A percentile compares a stretch with the other conserved stretches of the same genome.
phyloP scores from a whole-genome alignment of 306 rosid genomes.

The Cucurbita maxima region DNA sequence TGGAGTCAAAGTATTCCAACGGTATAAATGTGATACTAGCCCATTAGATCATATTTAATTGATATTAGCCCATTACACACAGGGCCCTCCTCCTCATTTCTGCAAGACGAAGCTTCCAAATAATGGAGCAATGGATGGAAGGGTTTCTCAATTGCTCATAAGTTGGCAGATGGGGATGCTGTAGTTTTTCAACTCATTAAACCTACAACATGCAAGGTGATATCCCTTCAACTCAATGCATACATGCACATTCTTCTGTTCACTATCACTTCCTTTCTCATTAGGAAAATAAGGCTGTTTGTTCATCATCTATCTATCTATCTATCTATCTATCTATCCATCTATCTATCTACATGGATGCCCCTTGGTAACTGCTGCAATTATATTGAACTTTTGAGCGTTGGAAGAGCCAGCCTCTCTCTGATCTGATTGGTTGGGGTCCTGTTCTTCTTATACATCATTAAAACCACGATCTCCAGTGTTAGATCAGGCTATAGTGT shows the following conservation, averaged over 20 bases:
- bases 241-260: background rate
- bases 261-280: background rate
- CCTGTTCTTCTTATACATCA: background rate
- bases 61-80: background rate
- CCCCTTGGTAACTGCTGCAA: background rate
- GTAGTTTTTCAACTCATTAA: conserved; percentile 46
- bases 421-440: background rate
- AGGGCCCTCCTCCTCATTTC: conserved; percentile 57
- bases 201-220: conserved; percentile 61
- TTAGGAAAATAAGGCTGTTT: background rate
- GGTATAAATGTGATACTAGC: too few species aligned
- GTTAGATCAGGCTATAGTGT: background rate
- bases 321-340: background rate
- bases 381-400: background rate
- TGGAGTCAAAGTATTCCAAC: too few species aligned
- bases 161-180: conserved; percentile 69
- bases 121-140: conserved; percentile 50
- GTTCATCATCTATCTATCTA: background rate
- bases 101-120: conserved; percentile 37
- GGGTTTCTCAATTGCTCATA: conserved; percentile 70
- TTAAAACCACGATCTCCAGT: background rate
- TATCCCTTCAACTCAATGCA: background rate
- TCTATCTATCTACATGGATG: background rate
- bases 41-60: too few species aligned
- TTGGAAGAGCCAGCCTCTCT: background rate